A percentile compares a stretch with the other conserved stretches of the same genome.
Evolutionary conservation across 371 early-diverging fungal genomes (phyloP).

Genomic region (Mucor saturninus): DNA sequence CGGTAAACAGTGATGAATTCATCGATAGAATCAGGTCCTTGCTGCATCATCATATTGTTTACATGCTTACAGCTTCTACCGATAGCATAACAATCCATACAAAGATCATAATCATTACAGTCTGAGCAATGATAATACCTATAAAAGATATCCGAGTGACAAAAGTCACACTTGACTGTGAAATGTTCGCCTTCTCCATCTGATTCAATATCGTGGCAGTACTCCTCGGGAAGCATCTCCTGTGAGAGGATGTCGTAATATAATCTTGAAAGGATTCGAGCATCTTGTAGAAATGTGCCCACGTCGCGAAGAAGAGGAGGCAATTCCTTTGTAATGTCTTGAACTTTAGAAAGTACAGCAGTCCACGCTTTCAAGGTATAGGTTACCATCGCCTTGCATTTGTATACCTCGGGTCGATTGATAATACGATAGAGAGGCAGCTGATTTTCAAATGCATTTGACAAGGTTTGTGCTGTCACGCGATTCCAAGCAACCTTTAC

Average conservation of each 20-base stretch:
- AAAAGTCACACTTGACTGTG: constrained; percentile 40
- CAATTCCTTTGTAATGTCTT: not conserved
- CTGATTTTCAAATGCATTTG: constrained; percentile 30
- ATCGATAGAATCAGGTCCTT: not conserved
- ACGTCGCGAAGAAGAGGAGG: not conserved
- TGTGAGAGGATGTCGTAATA: constrained; percentile 15
- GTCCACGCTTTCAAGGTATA: constrained; percentile 30
- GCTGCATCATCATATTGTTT: constrained; percentile 28
- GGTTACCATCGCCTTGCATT: constrained; percentile 40
- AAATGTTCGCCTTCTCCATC: constrained; percentile 18
- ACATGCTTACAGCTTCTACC: constrained; percentile 43
- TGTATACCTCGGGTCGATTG: constrained; percentile 41
- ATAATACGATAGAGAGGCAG: constrained; percentile 39
- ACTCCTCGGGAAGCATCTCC: constrained; percentile 20
- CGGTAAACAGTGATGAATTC: constrained; percentile 16
- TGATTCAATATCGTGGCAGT: not conserved
- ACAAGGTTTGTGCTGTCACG: constrained; percentile 30
- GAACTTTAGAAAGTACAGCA: not conserved
- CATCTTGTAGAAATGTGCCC: constrained; percentile 13
- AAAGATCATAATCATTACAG: constrained; percentile 39
- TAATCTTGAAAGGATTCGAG: constrained; percentile 9
- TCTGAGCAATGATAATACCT: constrained; percentile 38
- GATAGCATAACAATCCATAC: constrained; percentile 36
- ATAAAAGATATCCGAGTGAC: constrained; percentile 40
- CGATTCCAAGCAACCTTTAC: constrained; percentile 50